Base-by-base conservation (phyloP, 306 rosid genomes). In the Morella rubra region DNA sequence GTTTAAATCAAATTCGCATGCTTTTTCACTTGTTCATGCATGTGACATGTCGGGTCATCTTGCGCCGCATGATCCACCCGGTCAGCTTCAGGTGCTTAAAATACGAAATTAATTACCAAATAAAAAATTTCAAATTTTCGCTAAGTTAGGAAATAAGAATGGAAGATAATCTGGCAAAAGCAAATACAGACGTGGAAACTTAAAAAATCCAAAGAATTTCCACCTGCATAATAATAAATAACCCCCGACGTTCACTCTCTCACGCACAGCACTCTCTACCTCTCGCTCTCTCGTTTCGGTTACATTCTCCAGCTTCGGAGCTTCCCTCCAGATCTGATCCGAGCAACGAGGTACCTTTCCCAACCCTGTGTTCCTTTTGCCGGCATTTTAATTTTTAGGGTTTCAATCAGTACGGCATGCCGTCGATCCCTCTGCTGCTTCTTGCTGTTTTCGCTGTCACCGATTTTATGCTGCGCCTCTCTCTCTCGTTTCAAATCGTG, bases 261-360 rank as follows among this genome's bases (percentile, higher is more conserved):
- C 62, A 7, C 62, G 1, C 37, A n/a, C 62, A n/a, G 51, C 51
- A 7, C 51, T 52, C n/a, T 55, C 46, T 68, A 12, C 1, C 65
- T 44, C 40, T 1, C 22, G 54, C 2, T 27, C 44, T 45, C 67
- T 68, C 44, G 19, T 56, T 75, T 4, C 59, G 8, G 58, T 45
- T 72, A 45, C 71, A 55, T 4, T 59, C 45, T 42, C 11, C 15
- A 3, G 75, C 77, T 81, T 41, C 66, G 12, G 66, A 59, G 76
- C 76, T 51, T 75, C 65, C 19, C 76, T 76, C 60, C 75, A 81
- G 82, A 78, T 85, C 81, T 85, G 76, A 78, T 78, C 79, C 65
- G 64, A 77, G 27, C 81, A 32, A 61, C 73, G 74, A 82, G 88
- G 73, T 46, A 81, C 77, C 47, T 20, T 6, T 22, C 24, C 45